Conservation (phyloP, 2,329 filamentous ascomycete genomes). For the Remersonia thermophila region DNA sequence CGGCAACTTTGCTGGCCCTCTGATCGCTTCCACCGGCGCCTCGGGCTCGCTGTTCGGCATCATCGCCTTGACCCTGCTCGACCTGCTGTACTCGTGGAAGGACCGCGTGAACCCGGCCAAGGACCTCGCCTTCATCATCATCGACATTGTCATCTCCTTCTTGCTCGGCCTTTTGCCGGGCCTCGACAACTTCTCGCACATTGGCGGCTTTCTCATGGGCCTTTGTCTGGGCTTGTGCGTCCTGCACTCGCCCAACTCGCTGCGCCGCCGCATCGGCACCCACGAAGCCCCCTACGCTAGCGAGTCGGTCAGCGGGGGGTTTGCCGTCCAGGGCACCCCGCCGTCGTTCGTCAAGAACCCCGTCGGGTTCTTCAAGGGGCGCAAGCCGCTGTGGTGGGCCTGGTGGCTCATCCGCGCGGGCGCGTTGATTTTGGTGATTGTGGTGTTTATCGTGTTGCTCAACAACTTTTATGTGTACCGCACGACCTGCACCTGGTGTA, state of each 20-base stretch:
- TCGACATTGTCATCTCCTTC: constrained; percentile 83
- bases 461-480: constrained; percentile 82
- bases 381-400: constrained; percentile 90
- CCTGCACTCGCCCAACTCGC: constrained; percentile 71
- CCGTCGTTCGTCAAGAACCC: constrained; percentile 49
- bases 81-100: constrained; percentile 86
- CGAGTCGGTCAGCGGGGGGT: constrained; percentile 47
- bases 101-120: constrained; percentile 64
- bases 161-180: constrained; percentile 84
- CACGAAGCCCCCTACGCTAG: constrained; percentile 53
- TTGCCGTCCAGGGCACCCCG: constrained; percentile 32
- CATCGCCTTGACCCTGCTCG: constrained; percentile 75
- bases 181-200: constrained; percentile 94
- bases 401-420: constrained; percentile 87
- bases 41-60: constrained; percentile 88
- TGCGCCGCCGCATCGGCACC: constrained; percentile 58
- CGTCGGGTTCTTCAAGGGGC: constrained; percentile 75
- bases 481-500: constrained; percentile 79
- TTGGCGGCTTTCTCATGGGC: constrained; percentile 90
- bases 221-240: constrained; percentile 76
- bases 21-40: constrained; percentile 73
- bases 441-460: constrained; percentile 75
- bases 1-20: constrained; percentile 78
- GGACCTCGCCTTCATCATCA: constrained; percentile 74
- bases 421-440: constrained; percentile 64